These are phyloP conservation scores for Tirmania nivea DNA, from an alignment of 495 filamentous ascomycete species.

Conservation along the genomic window DNA sequence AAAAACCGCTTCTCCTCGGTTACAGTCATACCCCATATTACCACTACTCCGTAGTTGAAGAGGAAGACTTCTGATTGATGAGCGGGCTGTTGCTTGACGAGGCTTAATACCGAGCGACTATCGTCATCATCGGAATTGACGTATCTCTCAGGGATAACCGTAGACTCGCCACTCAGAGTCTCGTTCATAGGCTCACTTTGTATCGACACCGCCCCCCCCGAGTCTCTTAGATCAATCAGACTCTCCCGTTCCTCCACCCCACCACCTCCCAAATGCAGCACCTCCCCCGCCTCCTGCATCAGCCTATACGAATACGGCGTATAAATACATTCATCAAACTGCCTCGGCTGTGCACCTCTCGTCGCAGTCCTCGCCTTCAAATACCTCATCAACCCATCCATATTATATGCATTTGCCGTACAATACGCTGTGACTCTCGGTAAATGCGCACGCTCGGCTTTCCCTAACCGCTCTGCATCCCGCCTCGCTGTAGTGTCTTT, in stretches of 20 bases:
- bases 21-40: constrained; percentile 95
- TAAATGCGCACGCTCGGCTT: constrained; percentile 69
- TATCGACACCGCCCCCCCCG: constrained; percentile 12
- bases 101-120: constrained; percentile 9
- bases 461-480: constrained; percentile 81
- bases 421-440: constrained; percentile 92
- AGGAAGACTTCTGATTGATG: constrained; percentile 86
- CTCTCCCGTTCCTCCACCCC: constrained; percentile 19
- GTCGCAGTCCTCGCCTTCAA: constrained; percentile 58
- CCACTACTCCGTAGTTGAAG: constrained; percentile 97
- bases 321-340: constrained; percentile 93
- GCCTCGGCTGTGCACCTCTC: constrained; percentile 61
- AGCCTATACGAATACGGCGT: constrained; percentile 58
- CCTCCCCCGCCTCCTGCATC: background rate
- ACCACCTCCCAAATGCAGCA: background rate
- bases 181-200: constrained; percentile 20
- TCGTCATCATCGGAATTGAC: constrained; percentile 16
- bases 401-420: constrained; percentile 70
- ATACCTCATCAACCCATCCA: constrained; percentile 71
- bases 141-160: constrained; percentile 1
- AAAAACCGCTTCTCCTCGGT: constrained; percentile 69
- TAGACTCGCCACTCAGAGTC: constrained; percentile 14
- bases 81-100: constrained; percentile 15
- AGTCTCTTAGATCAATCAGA: constrained; percentile 22
- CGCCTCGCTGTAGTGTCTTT: constrained; percentile 86